Evolutionary conservation across 2,329 filamentous ascomycete species (phyloP).

Genomic region (Drechslerella dactyloides): DNA sequence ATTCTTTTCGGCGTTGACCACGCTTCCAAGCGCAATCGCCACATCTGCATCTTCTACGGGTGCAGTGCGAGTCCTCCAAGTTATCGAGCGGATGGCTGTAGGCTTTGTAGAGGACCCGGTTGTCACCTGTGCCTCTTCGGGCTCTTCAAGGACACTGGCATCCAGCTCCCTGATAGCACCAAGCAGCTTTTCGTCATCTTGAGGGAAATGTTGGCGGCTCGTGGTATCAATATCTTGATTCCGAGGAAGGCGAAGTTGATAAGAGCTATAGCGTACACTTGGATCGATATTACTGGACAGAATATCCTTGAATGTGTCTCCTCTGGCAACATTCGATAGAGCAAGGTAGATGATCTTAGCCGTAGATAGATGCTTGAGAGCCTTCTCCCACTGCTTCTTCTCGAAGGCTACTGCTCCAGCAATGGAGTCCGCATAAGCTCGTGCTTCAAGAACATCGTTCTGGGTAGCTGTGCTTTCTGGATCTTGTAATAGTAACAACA

Average conservation of each 20-base stretch:
- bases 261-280: slow-evolving; percentile 91
- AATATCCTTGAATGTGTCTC: slow-evolving; percentile 84
- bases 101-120: slow-evolving; percentile 68
- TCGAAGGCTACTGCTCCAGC: slow-evolving; percentile 81
- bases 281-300: slow-evolving; percentile 86
- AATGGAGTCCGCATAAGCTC: slow-evolving; percentile 79
- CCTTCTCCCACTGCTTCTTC: slow-evolving; percentile 82
- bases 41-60: slow-evolving; percentile 92
- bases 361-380: slow-evolving; percentile 75
- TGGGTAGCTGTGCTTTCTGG: slow-evolving; percentile 69
- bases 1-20: slow-evolving; percentile 64
- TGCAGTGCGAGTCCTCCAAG: slow-evolving; percentile 84
- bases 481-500: slow-evolving; percentile 72
- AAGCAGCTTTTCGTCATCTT: slow-evolving; percentile 65
- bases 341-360: slow-evolving; percentile 83
- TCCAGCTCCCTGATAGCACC: slow-evolving; percentile 74
- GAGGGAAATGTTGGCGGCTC: slow-evolving; percentile 77
- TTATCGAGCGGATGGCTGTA: slow-evolving; percentile 62
- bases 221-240: slow-evolving; percentile 81
- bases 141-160: slow-evolving; percentile 66
- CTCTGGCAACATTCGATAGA: slow-evolving; percentile 70
- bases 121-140: slow-evolving; percentile 62
- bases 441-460: slow-evolving; percentile 80
- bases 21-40: slow-evolving; percentile 77
- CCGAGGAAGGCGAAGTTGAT: slow-evolving; percentile 84